Base-by-base conservation (phyloP, 768 basidiomycete species). In the Mycena indigotica region DNA sequence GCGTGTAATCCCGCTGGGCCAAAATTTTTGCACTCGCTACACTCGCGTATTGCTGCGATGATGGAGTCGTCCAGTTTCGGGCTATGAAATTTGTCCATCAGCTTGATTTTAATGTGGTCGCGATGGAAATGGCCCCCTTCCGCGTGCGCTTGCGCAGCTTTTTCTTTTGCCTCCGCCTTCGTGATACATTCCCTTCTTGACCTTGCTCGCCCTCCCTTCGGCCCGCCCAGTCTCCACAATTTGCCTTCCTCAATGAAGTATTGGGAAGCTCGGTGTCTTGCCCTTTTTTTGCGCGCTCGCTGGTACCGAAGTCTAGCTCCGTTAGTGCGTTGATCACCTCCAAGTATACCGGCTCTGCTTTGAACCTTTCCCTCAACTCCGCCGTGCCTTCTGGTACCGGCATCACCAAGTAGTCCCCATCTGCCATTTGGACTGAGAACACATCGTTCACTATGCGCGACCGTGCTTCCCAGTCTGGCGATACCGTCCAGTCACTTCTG, bases 381-480 rank as follows among this genome's bases (percentile, higher is more conserved):
- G n/a, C n/a, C n/a, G n/a, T n/a, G n/a, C n/a, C n/a, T n/a, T n/a
- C n/a, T n/a, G n/a, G n/a, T n/a, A n/a, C n/a, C n/a, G n/a, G n/a
- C n/a, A n/a, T n/a, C n/a, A n/a, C n/a, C n/a, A n/a, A n/a, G n/a
- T n/a, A n/a, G n/a, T n/a, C n/a, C n/a, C n/a, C n/a, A n/a, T n/a
- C n/a, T n/a, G n/a, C n/a, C n/a, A n/a, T n/a, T n/a, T n/a, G n/a
- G n/a, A n/a, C n/a, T n/a, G n/a, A n/a, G n/a, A n/a, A 32, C 39
- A 65, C 5, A 41, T 63, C 53, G 45, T 66, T 59, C n/a, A 58
- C 46, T 10, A 67, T 41, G 19, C 50, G 28, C 23, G 50, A 15
- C 15, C 50, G 25, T 21, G 62, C 60, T 30, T 68, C 69, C 67
- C 67, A 69, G 46, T 70, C 67, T 29, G 62, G 63, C 15, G 48